Evolutionary conservation across 2,329 filamentous ascomycete genomes (phyloP), one percentile per base, ranked within the genome.

Genomic region (Fusarium tupiense): DNA sequence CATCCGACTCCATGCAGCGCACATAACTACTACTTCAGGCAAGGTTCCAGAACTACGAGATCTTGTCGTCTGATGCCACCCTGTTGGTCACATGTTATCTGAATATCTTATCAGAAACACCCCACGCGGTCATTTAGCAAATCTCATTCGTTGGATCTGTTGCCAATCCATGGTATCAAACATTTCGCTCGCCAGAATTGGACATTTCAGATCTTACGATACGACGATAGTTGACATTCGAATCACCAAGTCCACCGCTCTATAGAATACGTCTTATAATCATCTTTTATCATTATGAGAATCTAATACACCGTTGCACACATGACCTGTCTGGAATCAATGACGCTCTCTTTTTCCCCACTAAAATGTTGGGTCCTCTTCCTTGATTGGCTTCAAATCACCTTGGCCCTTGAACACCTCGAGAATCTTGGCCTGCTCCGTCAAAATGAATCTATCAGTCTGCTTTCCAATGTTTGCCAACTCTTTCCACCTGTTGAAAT

Each of bases 341-440:
- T 54, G 35, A 35, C 31, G 13, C 17, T 2, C 6, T 49, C 40
- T 29, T 8, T 9, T 13, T 4, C 3, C 3, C 8, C 35, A 8
- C 38, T 43, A 69, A 24, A 69, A 64, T 3, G 76, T 78, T 5
- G 70, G 64, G 19, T 73, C 77, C 13, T 77, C 64, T 6, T 57
- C 52, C 11, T 83, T 81, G 70, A 89, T 88, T 1, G 84, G 84
- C 62, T 83, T 81, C 62, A 90, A 70, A 14, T 85, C 71, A 0
- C 87, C 88, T 29, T 83, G 82, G 0, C 88, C 88, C 62, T 84
- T 84, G 74, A 87, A 90, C 19, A 80, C 82, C 78, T 88, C 85
- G 57, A 85, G 50, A 50, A 89, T 84, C 64, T 85, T 80, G 19
- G 86, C 88, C 78, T 90, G 88, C 76, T 90, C 87, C 41, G 84